Percentiles rank a stretch among this genome's conserved stretches.
Evolutionary conservation across 176 grass and related monocot genomes (phyloP).

Genomic region (Ampelocalamus luodianensis): DNA sequence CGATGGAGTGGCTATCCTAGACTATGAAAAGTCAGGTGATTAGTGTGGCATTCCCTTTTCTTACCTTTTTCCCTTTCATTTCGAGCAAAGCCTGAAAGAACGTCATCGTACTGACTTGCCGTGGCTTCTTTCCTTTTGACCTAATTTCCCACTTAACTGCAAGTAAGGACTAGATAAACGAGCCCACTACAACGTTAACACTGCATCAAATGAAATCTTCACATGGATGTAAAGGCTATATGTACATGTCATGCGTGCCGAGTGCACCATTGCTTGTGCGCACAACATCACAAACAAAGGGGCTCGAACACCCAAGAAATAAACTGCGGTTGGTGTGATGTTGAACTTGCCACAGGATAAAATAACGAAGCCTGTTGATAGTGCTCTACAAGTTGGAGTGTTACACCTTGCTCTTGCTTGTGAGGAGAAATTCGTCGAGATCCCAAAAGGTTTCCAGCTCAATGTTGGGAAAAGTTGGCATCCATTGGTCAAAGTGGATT

Average conservation of each 20-base stretch:
- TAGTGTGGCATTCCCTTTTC: neutral
- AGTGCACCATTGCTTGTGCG: neutral
- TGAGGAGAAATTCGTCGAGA: neutral
- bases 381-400: neutral
- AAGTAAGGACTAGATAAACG: neutral
- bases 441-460: neutral
- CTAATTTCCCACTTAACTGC: constrained; percentile 17
- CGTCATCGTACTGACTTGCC: neutral
- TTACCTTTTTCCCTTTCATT: neutral
- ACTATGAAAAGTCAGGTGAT: neutral
- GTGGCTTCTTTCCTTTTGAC: neutral
- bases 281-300: neutral
- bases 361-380: neutral
- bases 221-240: neutral
- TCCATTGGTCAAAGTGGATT: neutral
- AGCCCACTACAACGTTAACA: neutral
- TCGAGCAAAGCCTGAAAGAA: neutral
- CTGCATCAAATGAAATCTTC: neutral
- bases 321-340: neutral
- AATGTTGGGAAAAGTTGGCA: neutral
- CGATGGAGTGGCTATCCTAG: neutral
- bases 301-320: neutral
- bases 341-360: neutral
- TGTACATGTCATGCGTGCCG: neutral
- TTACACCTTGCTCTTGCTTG: neutral